Evolutionary conservation across 1,139 yeast genomes (phyloP), one percentile per base, ranked within the genome.

Genomic region (Saccharomycopsis crataegensis): DNA sequence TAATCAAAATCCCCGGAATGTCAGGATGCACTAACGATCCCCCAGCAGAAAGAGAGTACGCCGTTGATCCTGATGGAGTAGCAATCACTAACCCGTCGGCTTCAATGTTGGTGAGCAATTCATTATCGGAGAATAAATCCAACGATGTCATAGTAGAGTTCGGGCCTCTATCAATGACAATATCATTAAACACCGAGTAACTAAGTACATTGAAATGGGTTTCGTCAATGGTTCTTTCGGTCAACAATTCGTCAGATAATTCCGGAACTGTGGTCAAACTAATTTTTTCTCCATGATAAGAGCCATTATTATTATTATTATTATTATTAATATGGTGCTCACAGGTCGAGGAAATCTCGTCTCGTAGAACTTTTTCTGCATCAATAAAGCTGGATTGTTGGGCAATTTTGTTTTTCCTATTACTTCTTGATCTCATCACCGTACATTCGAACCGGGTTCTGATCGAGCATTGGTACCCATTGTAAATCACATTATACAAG

Each of bases 31-130:
- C 90, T 48, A 89, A 79, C 8, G 96, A 82, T 1, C 96, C 96
- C 6, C 96, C 96, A 0, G 96, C 84, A 14, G 89, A 80, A 56
- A 89, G 73, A 0, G 95, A 86, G 67, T 89, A 89, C 0, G 96
- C 96, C 0, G 96, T 89, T 6, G 96, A 87, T 0, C 96, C 96
- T 1, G 95, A 86, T 12, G 96, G 96, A 0, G 96, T 86, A 11
- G 94, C 81, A 55, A 87, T 82, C 8, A 86, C 84, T 9, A 88
- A 73, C 1, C 96, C 96, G 66, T 89, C 96, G 0, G 94, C 96
- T 17, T 86, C 86, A 41, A 93, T 85, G n/a, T 89, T 78, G 5
- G 96, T 89, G 56, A 89, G 68, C 53, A 81, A 80, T 61, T 86
- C 85, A 57, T 79, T 80, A 67, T 89, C 93, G 34, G 89, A 84